phyloP scores from a whole-genome alignment of 805 yeast genomes.

The Wickerhamomyces canadensis region DNA sequence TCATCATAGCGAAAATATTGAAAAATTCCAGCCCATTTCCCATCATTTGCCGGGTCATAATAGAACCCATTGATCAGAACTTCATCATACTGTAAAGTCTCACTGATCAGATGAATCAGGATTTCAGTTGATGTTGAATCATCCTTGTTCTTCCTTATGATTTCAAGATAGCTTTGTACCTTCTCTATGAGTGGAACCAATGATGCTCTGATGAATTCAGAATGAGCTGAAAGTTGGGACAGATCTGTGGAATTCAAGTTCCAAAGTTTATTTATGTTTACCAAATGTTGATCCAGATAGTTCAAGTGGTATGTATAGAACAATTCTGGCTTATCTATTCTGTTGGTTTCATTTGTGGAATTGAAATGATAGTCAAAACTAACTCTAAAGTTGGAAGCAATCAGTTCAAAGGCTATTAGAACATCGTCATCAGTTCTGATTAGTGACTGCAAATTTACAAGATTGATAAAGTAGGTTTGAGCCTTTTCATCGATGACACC shows the following conservation, averaged over 20 bases:
- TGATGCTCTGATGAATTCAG: slow-evolving; percentile 32
- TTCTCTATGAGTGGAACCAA: slow-evolving; percentile 40
- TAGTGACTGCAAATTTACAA: slow-evolving; percentile 16
- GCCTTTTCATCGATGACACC: slow-evolving; percentile 1
- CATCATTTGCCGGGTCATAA: slow-evolving; percentile 30
- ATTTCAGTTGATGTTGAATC: slow-evolving; percentile 13
- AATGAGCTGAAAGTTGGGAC: slow-evolving; percentile 28
- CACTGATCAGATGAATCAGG: slow-evolving; percentile 31
- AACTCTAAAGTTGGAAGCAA: slow-evolving; percentile 39
- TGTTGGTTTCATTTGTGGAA: slow-evolving; percentile 36
- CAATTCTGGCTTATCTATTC: slow-evolving; percentile 46
- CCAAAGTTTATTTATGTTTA: slow-evolving; percentile 35
- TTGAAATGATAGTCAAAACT: slow-evolving; percentile 54
- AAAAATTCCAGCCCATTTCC: slow-evolving; percentile 27
- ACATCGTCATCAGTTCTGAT: slow-evolving; percentile 17
- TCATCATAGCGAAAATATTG: slow-evolving; percentile 17
- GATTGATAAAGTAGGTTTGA: slow-evolving; percentile 4
- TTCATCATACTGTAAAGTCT: slow-evolving; percentile 34
- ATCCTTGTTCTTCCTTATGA: slow-evolving; percentile 23
- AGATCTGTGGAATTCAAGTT: slow-evolving; percentile 27
- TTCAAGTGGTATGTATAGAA: slow-evolving; percentile 44
- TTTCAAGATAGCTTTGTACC: slow-evolving; percentile 25
- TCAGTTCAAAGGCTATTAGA: slow-evolving; percentile 45
- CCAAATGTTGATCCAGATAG: slow-evolving; percentile 36
- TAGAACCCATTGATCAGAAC: slow-evolving; percentile 33